These are phyloP conservation scores for Beauveria scarabaeidicola DNA, from an alignment of 2,329 filamentous ascomycete genomes.

Conservation along the genomic window DNA sequence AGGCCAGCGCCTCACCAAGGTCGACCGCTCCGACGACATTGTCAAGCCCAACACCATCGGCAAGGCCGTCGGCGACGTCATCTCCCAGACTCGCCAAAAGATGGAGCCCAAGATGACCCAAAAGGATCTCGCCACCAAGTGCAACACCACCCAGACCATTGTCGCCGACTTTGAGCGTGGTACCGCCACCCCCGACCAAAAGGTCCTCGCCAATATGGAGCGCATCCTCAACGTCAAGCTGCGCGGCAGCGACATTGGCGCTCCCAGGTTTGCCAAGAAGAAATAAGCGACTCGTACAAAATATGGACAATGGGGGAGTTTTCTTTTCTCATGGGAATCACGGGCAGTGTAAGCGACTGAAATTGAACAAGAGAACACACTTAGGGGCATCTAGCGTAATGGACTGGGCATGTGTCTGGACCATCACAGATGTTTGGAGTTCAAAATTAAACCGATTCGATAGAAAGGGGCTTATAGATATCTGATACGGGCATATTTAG, in stretches of 20 bases:
- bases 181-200: conserved; percentile 71
- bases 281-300: conserved; percentile 22
- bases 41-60: conserved; percentile 93
- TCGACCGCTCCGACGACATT: conserved; percentile 95
- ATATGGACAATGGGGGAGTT: neutral
- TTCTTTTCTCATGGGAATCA: conserved; percentile 10
- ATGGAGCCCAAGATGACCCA: conserved; percentile 95
- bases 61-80: conserved; percentile 70
- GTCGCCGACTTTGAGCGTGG: conserved; percentile 83
- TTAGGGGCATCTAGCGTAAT: neutral
- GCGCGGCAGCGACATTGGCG: conserved; percentile 75
- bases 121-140: conserved; percentile 76
- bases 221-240: conserved; percentile 81
- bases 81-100: conserved; percentile 68
- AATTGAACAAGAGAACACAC: neutral
- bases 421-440: conserved; percentile 6
- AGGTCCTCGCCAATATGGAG: conserved; percentile 71
- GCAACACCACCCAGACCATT: conserved; percentile 74
- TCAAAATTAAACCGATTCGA: conserved; percentile 1
- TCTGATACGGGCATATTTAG: conserved; percentile 9
- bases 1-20: conserved; percentile 94
- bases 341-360: conserved; percentile 8
- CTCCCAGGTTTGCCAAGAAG: conserved; percentile 75
- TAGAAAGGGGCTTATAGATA: conserved; percentile 11
- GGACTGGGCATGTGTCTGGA: neutral